phyloP scores from a whole-genome alignment of 768 basidiomycete species.

The Baorangia bicolor region DNA sequence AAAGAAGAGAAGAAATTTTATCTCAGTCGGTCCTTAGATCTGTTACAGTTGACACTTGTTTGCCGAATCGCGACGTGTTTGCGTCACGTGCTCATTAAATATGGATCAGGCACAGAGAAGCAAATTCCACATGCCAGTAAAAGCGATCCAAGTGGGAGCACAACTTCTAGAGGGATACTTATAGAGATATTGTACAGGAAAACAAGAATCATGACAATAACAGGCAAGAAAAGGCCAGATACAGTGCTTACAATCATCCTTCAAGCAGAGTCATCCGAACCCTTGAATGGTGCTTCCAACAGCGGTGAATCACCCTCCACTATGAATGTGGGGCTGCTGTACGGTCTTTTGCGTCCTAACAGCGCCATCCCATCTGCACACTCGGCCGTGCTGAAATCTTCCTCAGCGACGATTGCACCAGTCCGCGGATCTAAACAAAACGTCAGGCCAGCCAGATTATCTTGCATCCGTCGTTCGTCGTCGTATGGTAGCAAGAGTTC shows the following conservation, averaged over 20 bases:
- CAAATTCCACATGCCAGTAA: background rate
- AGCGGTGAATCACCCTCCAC: slow-evolving; percentile 6
- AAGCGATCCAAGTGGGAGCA: background rate
- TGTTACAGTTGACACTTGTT: slow-evolving; percentile 31
- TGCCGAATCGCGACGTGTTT: slow-evolving; percentile 4
- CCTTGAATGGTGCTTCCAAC: background rate
- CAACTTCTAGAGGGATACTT: background rate
- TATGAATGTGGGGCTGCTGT: background rate
- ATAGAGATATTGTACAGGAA: background rate
- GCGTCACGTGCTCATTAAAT: background rate
- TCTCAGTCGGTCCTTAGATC: too few relatives aligned
- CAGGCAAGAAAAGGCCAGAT: background rate
- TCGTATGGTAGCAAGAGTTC: slow-evolving; percentile 62
- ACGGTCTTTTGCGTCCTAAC: slow-evolving; percentile 8
- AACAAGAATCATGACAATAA: background rate
- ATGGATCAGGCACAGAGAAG: background rate
- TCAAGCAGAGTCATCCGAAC: background rate
- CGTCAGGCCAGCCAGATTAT: slow-evolving; percentile 48
- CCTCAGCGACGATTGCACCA: slow-evolving; percentile 62
- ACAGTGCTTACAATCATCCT: background rate
- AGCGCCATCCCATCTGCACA: slow-evolving; percentile 15
- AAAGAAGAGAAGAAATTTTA: slow-evolving; percentile 38
- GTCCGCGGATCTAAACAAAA: slow-evolving; percentile 59
- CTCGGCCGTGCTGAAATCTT: slow-evolving; percentile 26
- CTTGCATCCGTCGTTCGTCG: slow-evolving; percentile 41